Conservation (phyloP, 768 basidiomycete species). For the Mycena haematopus region DNA sequence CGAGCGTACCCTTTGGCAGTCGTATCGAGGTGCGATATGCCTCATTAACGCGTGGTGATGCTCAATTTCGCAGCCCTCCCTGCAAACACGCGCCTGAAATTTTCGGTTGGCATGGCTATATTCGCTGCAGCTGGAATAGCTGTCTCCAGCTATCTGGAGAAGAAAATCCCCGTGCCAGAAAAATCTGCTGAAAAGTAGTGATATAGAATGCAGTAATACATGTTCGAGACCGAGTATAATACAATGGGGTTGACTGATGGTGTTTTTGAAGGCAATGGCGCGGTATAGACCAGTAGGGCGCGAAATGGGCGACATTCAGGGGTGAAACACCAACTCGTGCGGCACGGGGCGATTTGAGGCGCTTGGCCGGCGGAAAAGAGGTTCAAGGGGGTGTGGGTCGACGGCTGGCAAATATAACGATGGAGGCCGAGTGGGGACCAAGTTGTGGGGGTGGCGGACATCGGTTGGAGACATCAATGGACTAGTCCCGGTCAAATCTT, state of each 20-base stretch:
- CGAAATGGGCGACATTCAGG: not conserved
- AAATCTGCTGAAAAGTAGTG: constrained; percentile 21
- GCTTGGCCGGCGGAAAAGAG: constrained; percentile 43
- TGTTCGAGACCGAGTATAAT: constrained; percentile 6
- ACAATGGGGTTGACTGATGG: constrained; percentile 6
- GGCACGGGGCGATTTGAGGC: constrained; percentile 23
- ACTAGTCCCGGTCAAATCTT: constrained; percentile 7
- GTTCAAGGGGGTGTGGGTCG: constrained; percentile 45
- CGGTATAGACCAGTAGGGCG: not conserved
- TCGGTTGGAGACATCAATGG: constrained; percentile 25
- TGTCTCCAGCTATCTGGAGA: constrained; percentile 60
- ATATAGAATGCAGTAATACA: constrained; percentile 17
- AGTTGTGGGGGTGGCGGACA: constrained; percentile 4
- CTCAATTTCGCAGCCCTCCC: constrained; percentile 52
- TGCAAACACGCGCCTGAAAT: constrained; percentile 54
- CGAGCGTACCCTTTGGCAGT: constrained; percentile 48
- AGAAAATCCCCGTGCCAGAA: constrained; percentile 38
- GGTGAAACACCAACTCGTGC: not conserved
- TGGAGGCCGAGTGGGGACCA: constrained; percentile 27
- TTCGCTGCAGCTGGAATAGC: constrained; percentile 54
- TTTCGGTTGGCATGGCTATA: constrained; percentile 56
- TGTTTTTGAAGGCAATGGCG: not conserved
- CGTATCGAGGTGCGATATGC: constrained; percentile 45
- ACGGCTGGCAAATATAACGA: constrained; percentile 33
- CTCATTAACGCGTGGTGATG: constrained; percentile 15